Evolutionary conservation across 306 rosid genomes (phyloP).

Genomic region (Dryas drummondii): DNA sequence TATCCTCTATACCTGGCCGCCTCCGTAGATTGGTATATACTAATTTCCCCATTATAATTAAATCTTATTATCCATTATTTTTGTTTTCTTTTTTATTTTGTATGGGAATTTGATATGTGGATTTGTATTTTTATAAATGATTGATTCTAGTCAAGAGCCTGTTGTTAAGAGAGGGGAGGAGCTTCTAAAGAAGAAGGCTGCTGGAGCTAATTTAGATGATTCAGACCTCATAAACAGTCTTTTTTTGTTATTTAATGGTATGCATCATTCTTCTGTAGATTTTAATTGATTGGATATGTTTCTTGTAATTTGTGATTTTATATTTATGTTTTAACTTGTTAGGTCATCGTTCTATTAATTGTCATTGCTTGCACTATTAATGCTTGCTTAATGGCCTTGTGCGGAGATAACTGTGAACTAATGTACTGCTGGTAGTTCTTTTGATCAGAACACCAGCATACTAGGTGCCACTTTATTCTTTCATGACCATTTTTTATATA

Average conservation of each 20-base stretch:
- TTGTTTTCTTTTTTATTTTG: slow-evolving; percentile 29
- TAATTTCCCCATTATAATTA: slow-evolving; percentile 26
- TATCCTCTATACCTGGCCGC: slow-evolving; percentile 79
- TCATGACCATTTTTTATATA: background rate
- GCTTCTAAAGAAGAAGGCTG: slow-evolving; percentile 91
- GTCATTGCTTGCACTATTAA: background rate
- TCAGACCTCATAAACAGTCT: slow-evolving; percentile 65
- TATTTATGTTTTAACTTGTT: background rate
- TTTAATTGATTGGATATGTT: slow-evolving; percentile 3
- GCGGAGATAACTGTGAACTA: background rate
- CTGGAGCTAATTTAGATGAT: slow-evolving; percentile 78
- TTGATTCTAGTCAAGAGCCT: slow-evolving; percentile 80
- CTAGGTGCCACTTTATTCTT: background rate
- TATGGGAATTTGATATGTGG: slow-evolving; percentile 27
- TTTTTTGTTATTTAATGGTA: slow-evolving; percentile 83
- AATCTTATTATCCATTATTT: slow-evolving; percentile 13
- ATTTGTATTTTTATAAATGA: slow-evolving; percentile 32
- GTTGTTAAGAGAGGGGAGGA: slow-evolving; percentile 93
- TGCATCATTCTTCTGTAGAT: slow-evolving; percentile 27
- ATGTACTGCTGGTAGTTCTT: background rate
- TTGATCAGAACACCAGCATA: background rate
- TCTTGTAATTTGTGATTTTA: background rate
- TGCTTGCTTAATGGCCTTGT: background rate
- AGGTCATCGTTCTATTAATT: background rate
- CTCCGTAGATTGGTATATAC: slow-evolving; percentile 70